Evolutionary conservation across 768 basidiomycete species (phyloP).

Genomic region (Kwoniella sp.): DNA sequence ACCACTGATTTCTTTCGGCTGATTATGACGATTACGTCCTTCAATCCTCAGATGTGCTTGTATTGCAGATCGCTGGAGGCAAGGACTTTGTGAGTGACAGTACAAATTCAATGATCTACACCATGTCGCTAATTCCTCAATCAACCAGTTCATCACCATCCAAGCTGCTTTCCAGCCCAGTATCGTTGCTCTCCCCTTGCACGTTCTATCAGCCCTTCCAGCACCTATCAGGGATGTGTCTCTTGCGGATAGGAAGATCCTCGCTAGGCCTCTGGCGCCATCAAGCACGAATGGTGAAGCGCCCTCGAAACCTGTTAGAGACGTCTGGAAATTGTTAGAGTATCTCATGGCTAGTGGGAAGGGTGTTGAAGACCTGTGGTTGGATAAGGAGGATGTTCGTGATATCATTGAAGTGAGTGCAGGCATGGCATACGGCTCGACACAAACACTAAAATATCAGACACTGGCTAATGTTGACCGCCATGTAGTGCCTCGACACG

Average conservation of each 20-base stretch:
- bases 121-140: neutral
- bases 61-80: constrained; percentile 37
- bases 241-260: constrained; percentile 24
- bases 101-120: neutral
- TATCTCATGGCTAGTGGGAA: constrained; percentile 36
- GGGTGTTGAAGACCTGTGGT: constrained; percentile 27
- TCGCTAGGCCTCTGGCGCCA: constrained; percentile 19
- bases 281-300: constrained; percentile 13
- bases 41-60: constrained; percentile 37
- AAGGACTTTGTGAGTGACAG: constrained; percentile 38
- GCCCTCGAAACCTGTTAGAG: constrained; percentile 27
- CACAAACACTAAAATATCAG: too few relatives aligned
- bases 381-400: constrained; percentile 15
- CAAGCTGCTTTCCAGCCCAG: constrained; percentile 34
- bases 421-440: too few relatives aligned
- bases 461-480: too few relatives aligned
- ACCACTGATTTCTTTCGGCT: too few relatives aligned
- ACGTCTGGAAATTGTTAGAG: constrained; percentile 44
- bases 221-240: constrained; percentile 20
- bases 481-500: constrained; percentile 25
- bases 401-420: constrained; percentile 37
- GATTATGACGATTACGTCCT: neutral
- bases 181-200: constrained; percentile 33
- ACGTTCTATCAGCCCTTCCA: constrained; percentile 26
- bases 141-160: constrained; percentile 42